phyloP scores from a whole-genome alignment of 148 eudicot genomes.

The Camellia granthamiana region DNA sequence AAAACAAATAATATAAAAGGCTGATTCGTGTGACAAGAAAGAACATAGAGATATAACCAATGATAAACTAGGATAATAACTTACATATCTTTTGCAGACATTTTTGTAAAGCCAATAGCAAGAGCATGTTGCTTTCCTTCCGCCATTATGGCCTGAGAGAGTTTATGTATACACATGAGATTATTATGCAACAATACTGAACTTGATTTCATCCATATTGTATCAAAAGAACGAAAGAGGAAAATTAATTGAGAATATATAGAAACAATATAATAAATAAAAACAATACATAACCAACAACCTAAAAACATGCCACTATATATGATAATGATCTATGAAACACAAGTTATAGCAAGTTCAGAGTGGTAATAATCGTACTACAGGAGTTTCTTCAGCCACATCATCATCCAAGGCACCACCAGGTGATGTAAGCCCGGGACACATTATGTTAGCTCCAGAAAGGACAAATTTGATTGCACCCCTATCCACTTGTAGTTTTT shows the following conservation, averaged over 20 bases:
- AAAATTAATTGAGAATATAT: not conserved
- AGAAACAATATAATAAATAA: not conserved
- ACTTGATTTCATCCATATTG: not conserved
- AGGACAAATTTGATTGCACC: conserved; percentile 95
- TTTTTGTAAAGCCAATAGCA: conserved; percentile 96
- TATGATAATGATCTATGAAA: not conserved
- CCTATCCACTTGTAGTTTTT: conserved; percentile 90
- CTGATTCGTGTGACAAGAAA: too few species aligned
- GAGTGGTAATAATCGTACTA: conserved; percentile 42
- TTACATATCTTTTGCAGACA: conserved; percentile 98
- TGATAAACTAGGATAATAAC: conserved; percentile 24
- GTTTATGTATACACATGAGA: conserved; percentile 17
- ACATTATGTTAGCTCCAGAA: conserved; percentile 97
- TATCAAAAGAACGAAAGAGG: not conserved
- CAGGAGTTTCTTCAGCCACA: conserved; percentile 85
- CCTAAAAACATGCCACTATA: not conserved
- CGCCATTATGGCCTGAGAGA: conserved; percentile 92
- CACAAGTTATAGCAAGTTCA: not conserved
- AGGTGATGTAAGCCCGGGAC: conserved; percentile 99
- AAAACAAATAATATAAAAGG: too few species aligned
- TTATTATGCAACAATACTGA: not conserved
- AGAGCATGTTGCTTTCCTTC: conserved; percentile 99
- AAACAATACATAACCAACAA: not conserved
- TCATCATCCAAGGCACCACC: conserved; percentile 93
- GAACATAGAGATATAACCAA: not conserved